Percentiles rank a stretch among this genome's conserved stretches.
These are phyloP conservation scores for Rhizopus delemar DNA, from an alignment of 371 early-diverging fungal genomes.

Conservation along the genomic window DNA sequence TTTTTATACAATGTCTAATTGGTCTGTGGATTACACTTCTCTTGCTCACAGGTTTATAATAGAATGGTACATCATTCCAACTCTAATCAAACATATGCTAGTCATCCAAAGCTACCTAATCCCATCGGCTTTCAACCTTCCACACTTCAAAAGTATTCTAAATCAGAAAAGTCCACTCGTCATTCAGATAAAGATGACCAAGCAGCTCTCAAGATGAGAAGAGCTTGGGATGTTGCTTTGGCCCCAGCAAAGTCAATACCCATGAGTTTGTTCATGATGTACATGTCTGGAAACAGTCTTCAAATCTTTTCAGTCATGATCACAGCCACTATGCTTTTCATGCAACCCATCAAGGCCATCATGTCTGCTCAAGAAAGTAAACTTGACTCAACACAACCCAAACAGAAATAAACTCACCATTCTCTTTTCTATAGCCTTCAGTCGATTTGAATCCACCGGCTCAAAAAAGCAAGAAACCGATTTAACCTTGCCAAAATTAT, in stretches of 20 bases:
- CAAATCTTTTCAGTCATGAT: slow-evolving; percentile 96
- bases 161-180: slow-evolving; percentile 10
- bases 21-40: slow-evolving; percentile 44
- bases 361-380: slow-evolving; percentile 70
- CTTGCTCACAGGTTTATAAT: slow-evolving; percentile 27
- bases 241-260: slow-evolving; percentile 91
- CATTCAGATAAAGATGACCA: background rate
- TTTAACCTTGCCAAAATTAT: slow-evolving; percentile 76
- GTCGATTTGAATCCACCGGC: slow-evolving; percentile 61
- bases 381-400: no score
- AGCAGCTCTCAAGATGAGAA: slow-evolving; percentile 44
- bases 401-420: background rate
- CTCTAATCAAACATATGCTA: background rate
- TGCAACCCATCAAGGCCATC: slow-evolving; percentile 81
- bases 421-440: slow-evolving; percentile 56
- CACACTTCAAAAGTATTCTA: slow-evolving; percentile 27
- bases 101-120: slow-evolving; percentile 25
- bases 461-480: slow-evolving; percentile 39
- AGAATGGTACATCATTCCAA: background rate
- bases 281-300: slow-evolving; percentile 94
- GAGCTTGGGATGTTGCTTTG: slow-evolving; percentile 96
- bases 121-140: slow-evolving; percentile 44
- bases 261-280: slow-evolving; percentile 97
- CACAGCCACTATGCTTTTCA: slow-evolving; percentile 89
- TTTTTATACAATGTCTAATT: slow-evolving; percentile 23